These are phyloP conservation scores for Neurospora crassa DNA, from an alignment of 2,329 filamentous ascomycete genomes.

Conservation along the genomic window DNA sequence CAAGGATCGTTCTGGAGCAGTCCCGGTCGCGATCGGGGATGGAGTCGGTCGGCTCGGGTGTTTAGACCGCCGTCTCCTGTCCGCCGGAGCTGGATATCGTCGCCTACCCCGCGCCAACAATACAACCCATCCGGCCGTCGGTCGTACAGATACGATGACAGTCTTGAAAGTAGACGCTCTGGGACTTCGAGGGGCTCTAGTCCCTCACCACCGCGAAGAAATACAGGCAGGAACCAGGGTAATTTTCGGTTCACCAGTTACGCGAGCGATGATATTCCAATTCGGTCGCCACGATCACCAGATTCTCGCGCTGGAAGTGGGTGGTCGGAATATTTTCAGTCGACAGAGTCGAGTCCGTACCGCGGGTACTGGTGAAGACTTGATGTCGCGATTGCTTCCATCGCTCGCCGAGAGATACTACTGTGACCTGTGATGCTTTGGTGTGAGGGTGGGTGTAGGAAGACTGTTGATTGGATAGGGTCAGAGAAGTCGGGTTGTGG, in stretches of 20 bases:
- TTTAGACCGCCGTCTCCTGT: neutral
- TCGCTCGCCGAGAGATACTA: neutral
- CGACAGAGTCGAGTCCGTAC: neutral
- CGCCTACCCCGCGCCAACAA: neutral
- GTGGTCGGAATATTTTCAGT: neutral
- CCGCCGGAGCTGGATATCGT: neutral
- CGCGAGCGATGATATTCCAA: neutral
- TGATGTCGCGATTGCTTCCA: neutral
- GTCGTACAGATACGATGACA: neutral
- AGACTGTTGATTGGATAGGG: too few relatives aligned
- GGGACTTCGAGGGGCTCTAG: neutral
- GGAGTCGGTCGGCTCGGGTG: neutral
- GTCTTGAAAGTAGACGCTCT: neutral
- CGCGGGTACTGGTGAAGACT: neutral
- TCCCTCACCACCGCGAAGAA: neutral
- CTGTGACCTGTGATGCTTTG: neutral
- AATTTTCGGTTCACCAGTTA: neutral
- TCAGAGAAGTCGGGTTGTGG: neutral
- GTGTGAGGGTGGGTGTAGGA: neutral
- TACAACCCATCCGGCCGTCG: neutral
- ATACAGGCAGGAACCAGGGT: neutral
- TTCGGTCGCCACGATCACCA: neutral
- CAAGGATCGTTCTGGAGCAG: neutral
- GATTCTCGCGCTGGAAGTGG: neutral
- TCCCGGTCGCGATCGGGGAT: neutral